Evolutionary conservation across 768 basidiomycete genomes (phyloP), one percentile per base, ranked within the genome.

Genomic region (Phaffia australis): DNA sequence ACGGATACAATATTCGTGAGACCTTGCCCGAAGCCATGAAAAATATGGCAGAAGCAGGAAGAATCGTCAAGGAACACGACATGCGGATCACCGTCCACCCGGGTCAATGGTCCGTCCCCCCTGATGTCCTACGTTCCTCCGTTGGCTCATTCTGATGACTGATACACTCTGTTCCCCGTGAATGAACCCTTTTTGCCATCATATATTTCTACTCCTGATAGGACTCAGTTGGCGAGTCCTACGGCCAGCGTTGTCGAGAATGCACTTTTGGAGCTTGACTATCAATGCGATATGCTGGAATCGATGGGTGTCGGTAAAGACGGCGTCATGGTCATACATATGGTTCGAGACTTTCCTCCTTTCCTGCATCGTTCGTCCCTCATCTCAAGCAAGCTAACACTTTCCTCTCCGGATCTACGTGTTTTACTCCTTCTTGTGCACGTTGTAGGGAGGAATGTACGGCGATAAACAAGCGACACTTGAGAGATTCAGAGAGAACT

Each of bases 211-310:
- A 6, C 56, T n/a, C 52, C 35, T 29, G 47, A n/a, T 70, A 80
- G 74, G 79, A 80, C 78, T 2, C 79, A 80, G 67, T 72, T 97
- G 2, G 91, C 87, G 7, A 88, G 86, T 32, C 91, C 89, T 0
- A 86, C 81, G 56, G 80, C 83, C 19, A 80, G 79, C 14, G 93
- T 95, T 18, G 81, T 93, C 14, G 80, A 83, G 32, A 83, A 88
- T 3, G 83, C 88, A 21, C 78, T 93, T 14, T 80, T 87, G 19
- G 92, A 97, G 67, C 79, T 97, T 30, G 79, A 80, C 27, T 94
- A 97, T 73, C 93, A 97, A 69, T 84, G 84, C 68, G 84, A 93
- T 75, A 87, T 95, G 82, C 79, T 94, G 73, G 87, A 89, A 63
- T 78, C 83, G 23, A 89, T 94, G 88, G 74, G 84, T 0, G 74